Percentiles rank a stretch among this genome's conserved stretches.
Evolutionary conservation across 306 rosid genomes (phyloP).

Genomic region (Quercus wislizeni): DNA sequence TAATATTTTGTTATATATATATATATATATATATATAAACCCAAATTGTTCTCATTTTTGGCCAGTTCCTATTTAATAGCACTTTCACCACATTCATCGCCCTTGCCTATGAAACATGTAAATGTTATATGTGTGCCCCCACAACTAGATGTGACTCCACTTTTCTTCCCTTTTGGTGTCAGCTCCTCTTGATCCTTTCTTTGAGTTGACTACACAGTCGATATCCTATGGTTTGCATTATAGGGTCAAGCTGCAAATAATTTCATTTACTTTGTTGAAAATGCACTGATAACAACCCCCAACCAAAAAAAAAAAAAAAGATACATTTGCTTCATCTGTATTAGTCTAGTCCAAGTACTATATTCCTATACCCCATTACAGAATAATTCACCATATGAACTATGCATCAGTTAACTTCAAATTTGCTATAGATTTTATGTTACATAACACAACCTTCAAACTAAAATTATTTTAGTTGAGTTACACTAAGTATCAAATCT

Average conservation of each 20-base stretch:
- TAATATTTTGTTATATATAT: too few relatives aligned
- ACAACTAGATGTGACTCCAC: slow-evolving; percentile 48
- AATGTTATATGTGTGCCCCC: slow-evolving; percentile 24
- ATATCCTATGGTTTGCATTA: slow-evolving; percentile 2
- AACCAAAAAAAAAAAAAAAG: neutral
- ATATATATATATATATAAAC: too few relatives aligned
- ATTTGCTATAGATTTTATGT: slow-evolving; percentile 1
- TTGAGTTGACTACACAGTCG: slow-evolving; percentile 23
- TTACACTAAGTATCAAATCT: slow-evolving; percentile 2
- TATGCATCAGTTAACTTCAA: slow-evolving; percentile 17
- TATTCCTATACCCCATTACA: neutral
- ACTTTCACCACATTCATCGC: slow-evolving; percentile 15
- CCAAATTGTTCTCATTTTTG: neutral
- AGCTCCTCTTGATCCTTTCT: slow-evolving; percentile 25
- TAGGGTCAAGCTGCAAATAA: slow-evolving; percentile 16
- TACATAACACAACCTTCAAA: slow-evolving; percentile 16
- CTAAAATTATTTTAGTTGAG: slow-evolving; percentile 10
- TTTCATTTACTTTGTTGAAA: slow-evolving; percentile 23
- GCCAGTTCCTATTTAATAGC: slow-evolving; percentile 9
- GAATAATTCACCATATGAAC: slow-evolving; percentile 4
- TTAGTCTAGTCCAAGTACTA: slow-evolving; percentile 18
- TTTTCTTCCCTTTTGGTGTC: slow-evolving; percentile 21
- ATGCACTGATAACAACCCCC: slow-evolving; percentile 15
- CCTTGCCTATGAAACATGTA: neutral
- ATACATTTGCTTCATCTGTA: slow-evolving; percentile 21